Evolutionary conservation across 164 flowering plant genomes (phyloP), one percentile per base, ranked within the genome.

Genomic region (Hamamelis virginiana): DNA sequence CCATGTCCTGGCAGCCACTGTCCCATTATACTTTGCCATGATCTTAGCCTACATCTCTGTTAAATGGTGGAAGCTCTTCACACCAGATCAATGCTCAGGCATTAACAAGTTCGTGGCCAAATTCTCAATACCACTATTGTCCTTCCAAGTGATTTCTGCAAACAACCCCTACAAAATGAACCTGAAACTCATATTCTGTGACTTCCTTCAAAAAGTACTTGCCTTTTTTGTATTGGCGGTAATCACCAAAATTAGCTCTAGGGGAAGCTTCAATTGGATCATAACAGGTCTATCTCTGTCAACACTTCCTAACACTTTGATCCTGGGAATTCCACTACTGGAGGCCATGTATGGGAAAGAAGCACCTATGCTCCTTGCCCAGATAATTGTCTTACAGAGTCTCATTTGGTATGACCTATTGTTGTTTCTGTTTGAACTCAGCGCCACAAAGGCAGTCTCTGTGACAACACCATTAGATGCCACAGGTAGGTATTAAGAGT

Each of bases 41-140:
- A 69, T 86, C 64, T 68, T 87, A 68, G 97, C 90, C 62, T 91
- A 87, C 73, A 46, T 77, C 6, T 89, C 93, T 19, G 75, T 85
- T 18, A 88, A 80, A 79, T 82, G 89, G 82, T 81, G 82, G 86
- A 88, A 85, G 74, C 77, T 93, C 62, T 93, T 93, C 77, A 80
- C 89, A 15, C 82, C 88, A 23, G 97, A 88, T 57, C 96, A 92
- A 80, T 92, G 96, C 76, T 68, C 89, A 3, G 98, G 94, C 62
- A 92, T 92, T 55, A 92, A 91, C 86, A 91, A 81, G 73, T 93
- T 91, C 63, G 95, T 93, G 9, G 85, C 95, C 0, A 91, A 84
- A 60, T 81, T 88, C 71, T 85, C 96, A 22, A 82, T 93, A 51
- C 97, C 98, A 15, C 74, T 91, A 4, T 58, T 91, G 59, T 85